Conservation (phyloP, 345 rosid genomes). For the Raphanus sativus region DNA sequence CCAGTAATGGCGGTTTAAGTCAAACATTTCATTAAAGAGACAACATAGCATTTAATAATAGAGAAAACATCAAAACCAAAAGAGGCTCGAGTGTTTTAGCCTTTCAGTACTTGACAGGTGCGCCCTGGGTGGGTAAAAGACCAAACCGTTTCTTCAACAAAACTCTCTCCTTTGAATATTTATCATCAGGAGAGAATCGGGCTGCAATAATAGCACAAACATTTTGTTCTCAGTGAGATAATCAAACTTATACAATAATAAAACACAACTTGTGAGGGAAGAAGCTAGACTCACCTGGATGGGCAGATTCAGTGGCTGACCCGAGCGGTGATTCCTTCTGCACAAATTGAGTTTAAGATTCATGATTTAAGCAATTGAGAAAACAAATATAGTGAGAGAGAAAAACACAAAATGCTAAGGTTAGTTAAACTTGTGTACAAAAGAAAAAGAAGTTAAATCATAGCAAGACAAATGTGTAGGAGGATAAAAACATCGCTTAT, state of each 20-base stretch:
- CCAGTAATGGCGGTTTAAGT: neutral
- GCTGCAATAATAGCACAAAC: constrained; percentile 44
- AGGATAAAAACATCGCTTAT: too few species aligned
- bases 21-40: constrained; percentile 19
- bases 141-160: constrained; percentile 79
- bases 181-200: constrained; percentile 89
- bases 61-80: constrained; percentile 5
- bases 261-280: neutral
- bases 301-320: constrained; percentile 75
- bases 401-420: neutral
- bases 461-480: neutral
- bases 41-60: neutral
- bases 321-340: constrained; percentile 85
- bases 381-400: neutral
- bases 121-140: constrained; percentile 67
- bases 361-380: neutral
- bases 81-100: too few species aligned
- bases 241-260: neutral
- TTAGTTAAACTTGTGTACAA: neutral
- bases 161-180: constrained; percentile 75
- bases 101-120: constrained; percentile 69
- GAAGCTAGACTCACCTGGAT: constrained; percentile 61
- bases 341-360: constrained; percentile 5
- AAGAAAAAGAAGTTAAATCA: neutral
- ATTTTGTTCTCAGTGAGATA: neutral